Evolutionary conservation across 805 yeast genomes (phyloP).

Genomic region (Schwanniomyces vanrijiae): DNA sequence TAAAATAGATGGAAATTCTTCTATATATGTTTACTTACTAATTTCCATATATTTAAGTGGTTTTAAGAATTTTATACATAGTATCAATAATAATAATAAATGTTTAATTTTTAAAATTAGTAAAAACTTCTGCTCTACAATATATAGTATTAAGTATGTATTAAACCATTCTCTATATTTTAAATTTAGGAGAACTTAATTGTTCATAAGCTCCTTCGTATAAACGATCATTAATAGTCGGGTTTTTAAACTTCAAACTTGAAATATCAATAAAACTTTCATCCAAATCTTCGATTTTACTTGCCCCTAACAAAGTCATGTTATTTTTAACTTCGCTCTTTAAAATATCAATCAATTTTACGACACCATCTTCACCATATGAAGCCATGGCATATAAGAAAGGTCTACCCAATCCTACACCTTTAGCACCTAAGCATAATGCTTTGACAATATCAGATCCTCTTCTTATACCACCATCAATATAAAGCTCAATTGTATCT

Average conservation of each 20-base stretch:
- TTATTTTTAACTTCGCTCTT: constrained; percentile 72
- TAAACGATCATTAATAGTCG: constrained; percentile 8
- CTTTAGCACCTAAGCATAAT: constrained; percentile 66
- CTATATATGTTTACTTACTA: too few species aligned
- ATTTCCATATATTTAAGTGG: too few species aligned
- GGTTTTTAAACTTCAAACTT: constrained; percentile 15
- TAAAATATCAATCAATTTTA: constrained; percentile 58
- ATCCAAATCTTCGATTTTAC: constrained; percentile 49
- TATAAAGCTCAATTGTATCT: constrained; percentile 50
- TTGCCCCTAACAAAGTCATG: constrained; percentile 79
- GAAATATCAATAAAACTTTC: constrained; percentile 34
- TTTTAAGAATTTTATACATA: too few species aligned
- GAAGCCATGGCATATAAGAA: constrained; percentile 64
- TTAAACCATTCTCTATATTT: too few species aligned
- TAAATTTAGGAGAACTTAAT: constrained; percentile 5
- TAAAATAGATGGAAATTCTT: too few species aligned
- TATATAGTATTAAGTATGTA: too few species aligned
- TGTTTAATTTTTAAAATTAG: too few species aligned
- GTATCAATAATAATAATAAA: too few species aligned
- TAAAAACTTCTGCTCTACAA: too few species aligned
- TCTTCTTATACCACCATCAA: constrained; percentile 71
- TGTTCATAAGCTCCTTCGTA: constrained; percentile 13
- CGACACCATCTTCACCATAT: constrained; percentile 66
- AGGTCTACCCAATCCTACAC: constrained; percentile 72
- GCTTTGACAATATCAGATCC: constrained; percentile 70